Evolutionary conservation across 768 basidiomycete species (phyloP), one percentile per base, ranked within the genome.

Genomic region (Auriscalpium orientale): DNA sequence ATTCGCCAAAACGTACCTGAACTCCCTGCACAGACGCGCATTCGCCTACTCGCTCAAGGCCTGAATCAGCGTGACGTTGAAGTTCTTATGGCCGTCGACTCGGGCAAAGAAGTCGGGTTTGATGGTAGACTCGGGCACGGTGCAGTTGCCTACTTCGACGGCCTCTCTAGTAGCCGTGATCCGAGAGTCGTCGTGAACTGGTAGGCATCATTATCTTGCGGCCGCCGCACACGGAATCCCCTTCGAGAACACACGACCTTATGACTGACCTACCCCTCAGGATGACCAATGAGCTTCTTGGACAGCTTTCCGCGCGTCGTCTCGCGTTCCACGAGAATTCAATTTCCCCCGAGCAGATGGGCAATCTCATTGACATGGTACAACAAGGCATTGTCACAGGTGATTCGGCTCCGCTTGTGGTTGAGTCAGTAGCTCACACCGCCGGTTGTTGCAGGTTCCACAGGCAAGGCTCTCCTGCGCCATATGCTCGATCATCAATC

Each of bases 261-360:
- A 13, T 49, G 49, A 10, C 58, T 33, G 40, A 20, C 38, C 49
- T 38, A 33, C 61, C 59, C 34, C 49, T 12, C 64, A 95, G 94
- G 93, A 81, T 98, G 71, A 83, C 84, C 3, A 90, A 98, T 57
- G 91, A 95, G 58, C 76, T 97, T 0, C 72, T 95, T 2, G 92
- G 92, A 0, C 86, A 88, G 60, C 76, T 98, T 3, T 73, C 85
- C 1, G 75, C 77, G 34, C 78, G 80, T 44, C 74, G 79, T 47
- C 75, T 76, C 18, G 78, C 81, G 37, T 82, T 85, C 66, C 66
- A 68, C 38, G 74, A 82, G 8, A 86, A 86, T 53, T 75, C 83
- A 0, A 64, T 97, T 11, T 76, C 84, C 6, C 70, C 76, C 0
- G 69, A 66, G 11, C 84, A 89, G 62, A 73, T 99, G 70, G 86